These are phyloP conservation scores for Termitomyces sp. DNA, from an alignment of 768 basidiomycete genomes.

Conservation along the genomic window DNA sequence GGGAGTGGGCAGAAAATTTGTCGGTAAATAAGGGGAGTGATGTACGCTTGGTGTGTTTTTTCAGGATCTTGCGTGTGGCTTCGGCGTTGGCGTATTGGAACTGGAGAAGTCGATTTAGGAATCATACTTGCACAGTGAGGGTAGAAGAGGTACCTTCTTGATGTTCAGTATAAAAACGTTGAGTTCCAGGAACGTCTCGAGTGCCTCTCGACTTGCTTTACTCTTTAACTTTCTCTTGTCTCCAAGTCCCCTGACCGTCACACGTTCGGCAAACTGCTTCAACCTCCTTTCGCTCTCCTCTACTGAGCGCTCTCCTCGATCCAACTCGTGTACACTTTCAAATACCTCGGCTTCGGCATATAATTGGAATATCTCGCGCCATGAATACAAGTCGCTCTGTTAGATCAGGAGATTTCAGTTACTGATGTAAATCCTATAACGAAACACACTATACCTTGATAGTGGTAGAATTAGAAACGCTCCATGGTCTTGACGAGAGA, in stretches of 20 bases:
- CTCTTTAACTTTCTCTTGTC: slow-evolving; percentile 52
- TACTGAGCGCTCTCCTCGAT: slow-evolving; percentile 62
- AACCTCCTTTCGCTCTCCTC: slow-evolving; percentile 71
- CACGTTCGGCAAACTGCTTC: slow-evolving; percentile 56
- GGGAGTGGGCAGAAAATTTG: slow-evolving; percentile 15
- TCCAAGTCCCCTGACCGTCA: slow-evolving; percentile 53
- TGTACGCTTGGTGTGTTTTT: slow-evolving; percentile 92
- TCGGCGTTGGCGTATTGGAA: slow-evolving; percentile 84
- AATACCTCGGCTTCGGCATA: slow-evolving; percentile 88
- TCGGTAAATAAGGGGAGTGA: slow-evolving; percentile 60
- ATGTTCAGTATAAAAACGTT: slow-evolving; percentile 79
- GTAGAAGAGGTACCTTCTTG: slow-evolving; percentile 54
- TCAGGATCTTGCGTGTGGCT: slow-evolving; percentile 89
- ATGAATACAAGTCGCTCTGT: slow-evolving; percentile 74
- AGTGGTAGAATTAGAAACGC: slow-evolving; percentile 10
- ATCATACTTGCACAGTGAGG: background rate
- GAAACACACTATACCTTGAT: slow-evolving; percentile 16
- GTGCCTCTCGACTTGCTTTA: slow-evolving; percentile 51
- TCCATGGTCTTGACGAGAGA: slow-evolving; percentile 34
- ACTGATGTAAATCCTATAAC: no score
- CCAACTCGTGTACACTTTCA: slow-evolving; percentile 62
- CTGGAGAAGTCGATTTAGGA: slow-evolving; percentile 26
- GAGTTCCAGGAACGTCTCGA: slow-evolving; percentile 70
- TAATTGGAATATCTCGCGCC: slow-evolving; percentile 87
- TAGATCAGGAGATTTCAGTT: background rate